A percentile compares a stretch with the other conserved stretches of the same genome.
These are phyloP conservation scores for Zelonia costaricensis DNA, from an alignment of 208 protist genomes.

Conservation along the genomic window DNA sequence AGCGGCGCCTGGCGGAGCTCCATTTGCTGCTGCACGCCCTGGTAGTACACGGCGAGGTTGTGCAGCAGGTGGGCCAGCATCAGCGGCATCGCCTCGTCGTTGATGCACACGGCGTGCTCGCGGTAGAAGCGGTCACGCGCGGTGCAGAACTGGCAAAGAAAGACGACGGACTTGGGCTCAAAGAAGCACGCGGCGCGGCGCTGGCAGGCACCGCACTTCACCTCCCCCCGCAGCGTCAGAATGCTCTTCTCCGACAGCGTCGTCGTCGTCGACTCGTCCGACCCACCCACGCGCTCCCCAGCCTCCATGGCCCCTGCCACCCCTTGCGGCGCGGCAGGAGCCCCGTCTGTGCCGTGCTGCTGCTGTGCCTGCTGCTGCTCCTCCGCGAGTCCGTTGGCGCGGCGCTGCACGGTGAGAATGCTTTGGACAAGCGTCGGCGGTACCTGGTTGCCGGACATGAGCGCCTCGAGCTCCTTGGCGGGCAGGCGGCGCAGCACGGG, in stretches of 20 bases:
- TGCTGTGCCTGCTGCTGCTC: constrained; percentile 1
- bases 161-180: constrained; percentile 55
- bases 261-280: constrained; percentile 1
- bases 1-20: constrained; percentile 51
- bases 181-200: constrained; percentile 65
- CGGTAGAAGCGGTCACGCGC: constrained; percentile 81
- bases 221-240: constrained; percentile 40
- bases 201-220: constrained; percentile 67
- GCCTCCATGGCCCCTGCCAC: background rate
- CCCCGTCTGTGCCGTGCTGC: background rate
- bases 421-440: constrained; percentile 19
- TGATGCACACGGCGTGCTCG: constrained; percentile 80
- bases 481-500: constrained; percentile 51
- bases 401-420: constrained; percentile 27
- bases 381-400: constrained; percentile 14
- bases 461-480: constrained; percentile 22
- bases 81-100: constrained; percentile 70
- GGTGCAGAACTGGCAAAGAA: constrained; percentile 82
- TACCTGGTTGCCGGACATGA: constrained; percentile 24
- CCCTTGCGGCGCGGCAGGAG: background rate
- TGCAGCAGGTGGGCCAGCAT: constrained; percentile 52
- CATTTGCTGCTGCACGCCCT: constrained; percentile 33
- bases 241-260: constrained; percentile 53
- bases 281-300: constrained; percentile 14
- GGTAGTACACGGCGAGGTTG: constrained; percentile 41